Percentiles rank a stretch among this genome's conserved stretches.
phyloP scores from a whole-genome alignment of 805 yeast genomes.

The Metschnikowia bowlesiae region DNA sequence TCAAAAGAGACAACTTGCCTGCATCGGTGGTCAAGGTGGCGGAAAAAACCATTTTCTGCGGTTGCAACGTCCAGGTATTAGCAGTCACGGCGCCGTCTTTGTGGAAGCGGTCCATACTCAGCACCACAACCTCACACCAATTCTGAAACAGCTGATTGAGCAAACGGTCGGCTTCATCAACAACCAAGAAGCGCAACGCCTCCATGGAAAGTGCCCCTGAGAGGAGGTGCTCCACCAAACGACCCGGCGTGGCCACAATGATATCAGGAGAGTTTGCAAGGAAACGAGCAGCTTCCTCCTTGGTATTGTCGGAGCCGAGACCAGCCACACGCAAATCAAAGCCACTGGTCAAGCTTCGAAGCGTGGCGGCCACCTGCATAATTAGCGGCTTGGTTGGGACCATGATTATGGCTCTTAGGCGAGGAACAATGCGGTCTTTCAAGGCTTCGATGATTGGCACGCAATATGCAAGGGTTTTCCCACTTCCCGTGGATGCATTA shows the following conservation, averaged over 20 bases:
- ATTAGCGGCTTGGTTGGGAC: constrained; percentile 91
- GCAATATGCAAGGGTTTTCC: constrained; percentile 86
- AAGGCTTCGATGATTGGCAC: constrained; percentile 77
- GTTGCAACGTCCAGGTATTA: constrained; percentile 30
- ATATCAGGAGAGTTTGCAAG: constrained; percentile 54
- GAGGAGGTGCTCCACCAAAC: constrained; percentile 72
- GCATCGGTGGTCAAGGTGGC: constrained; percentile 95
- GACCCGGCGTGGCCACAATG: constrained; percentile 70
- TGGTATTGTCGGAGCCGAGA: constrained; percentile 52
- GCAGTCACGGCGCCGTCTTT: constrained; percentile 20
- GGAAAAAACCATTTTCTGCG: constrained; percentile 72
- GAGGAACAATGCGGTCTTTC: constrained; percentile 59
- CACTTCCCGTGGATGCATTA: constrained; percentile 94
- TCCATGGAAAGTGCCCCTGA: constrained; percentile 41
- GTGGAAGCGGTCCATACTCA: constrained; percentile 25
- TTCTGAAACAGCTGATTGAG: constrained; percentile 89
- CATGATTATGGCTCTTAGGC: constrained; percentile 68
- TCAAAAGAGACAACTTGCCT: constrained; percentile 71
- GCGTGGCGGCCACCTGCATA: constrained; percentile 69
- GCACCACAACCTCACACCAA: constrained; percentile 67
- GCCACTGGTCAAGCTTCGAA: constrained; percentile 59
- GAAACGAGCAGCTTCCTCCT: constrained; percentile 59
- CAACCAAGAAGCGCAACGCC: constrained; percentile 56
- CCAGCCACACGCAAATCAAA: constrained; percentile 61
- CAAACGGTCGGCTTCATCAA: constrained; percentile 80